Conservation (phyloP, 805 yeast genomes). For the Ogataea philodendri region DNA sequence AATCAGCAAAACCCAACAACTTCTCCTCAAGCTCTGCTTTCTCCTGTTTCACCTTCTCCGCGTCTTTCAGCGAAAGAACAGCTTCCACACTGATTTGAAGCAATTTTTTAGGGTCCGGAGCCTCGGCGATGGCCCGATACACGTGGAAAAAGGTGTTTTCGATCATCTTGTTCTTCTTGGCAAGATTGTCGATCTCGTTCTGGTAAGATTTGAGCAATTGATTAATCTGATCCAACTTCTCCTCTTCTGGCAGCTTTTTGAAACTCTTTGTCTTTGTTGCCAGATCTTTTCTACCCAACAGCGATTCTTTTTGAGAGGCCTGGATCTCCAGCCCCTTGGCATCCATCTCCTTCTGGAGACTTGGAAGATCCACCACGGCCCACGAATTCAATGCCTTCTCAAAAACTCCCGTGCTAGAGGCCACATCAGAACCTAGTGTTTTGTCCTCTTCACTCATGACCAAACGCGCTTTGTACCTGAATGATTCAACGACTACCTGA, state of each 20-base stretch:
- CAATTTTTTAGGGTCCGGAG: slow-evolving; percentile 89
- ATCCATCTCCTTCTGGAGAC: slow-evolving; percentile 71
- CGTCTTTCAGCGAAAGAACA: slow-evolving; percentile 47
- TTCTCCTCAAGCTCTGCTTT: slow-evolving; percentile 52
- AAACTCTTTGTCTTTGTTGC: slow-evolving; percentile 87
- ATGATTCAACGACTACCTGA: no score
- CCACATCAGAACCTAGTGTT: slow-evolving; percentile 10
- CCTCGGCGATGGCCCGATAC: slow-evolving; percentile 77
- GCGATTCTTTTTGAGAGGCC: slow-evolving; percentile 63
- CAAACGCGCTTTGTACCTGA: slow-evolving; percentile 1
- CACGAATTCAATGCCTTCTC: slow-evolving; percentile 68
- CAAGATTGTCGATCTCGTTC: slow-evolving; percentile 78
- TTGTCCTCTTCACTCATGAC: slow-evolving; percentile 11
- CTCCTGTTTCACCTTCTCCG: slow-evolving; percentile 50
- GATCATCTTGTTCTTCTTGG: slow-evolving; percentile 70
- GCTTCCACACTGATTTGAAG: slow-evolving; percentile 69
- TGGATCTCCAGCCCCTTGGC: slow-evolving; percentile 70
- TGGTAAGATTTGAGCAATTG: slow-evolving; percentile 76
- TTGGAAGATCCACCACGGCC: slow-evolving; percentile 70
- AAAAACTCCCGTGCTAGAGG: slow-evolving; percentile 27
- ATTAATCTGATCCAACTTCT: slow-evolving; percentile 64
- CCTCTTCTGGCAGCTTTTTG: slow-evolving; percentile 64
- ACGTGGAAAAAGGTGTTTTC: slow-evolving; percentile 73
- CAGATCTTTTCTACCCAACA: slow-evolving; percentile 68
- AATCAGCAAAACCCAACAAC: slow-evolving; percentile 67